These are phyloP conservation scores for Phytophthora macrochlamydospora DNA, from an alignment of 352 stramenopile species.

Conservation along the genomic window DNA sequence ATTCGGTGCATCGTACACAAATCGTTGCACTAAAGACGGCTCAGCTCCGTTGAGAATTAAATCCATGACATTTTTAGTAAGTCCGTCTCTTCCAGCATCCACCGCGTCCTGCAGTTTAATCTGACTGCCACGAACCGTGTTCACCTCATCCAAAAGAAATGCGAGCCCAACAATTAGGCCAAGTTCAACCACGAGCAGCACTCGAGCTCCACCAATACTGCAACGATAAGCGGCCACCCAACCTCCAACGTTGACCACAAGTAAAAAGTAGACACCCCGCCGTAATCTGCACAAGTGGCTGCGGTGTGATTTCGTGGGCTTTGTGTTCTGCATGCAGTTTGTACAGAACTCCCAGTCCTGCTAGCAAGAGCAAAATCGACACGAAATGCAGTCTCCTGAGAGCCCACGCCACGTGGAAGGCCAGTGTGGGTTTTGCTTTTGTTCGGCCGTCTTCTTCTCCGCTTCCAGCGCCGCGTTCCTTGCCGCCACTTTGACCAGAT, in stretches of 20 bases:
- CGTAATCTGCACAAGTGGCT: slow-evolving; percentile 4
- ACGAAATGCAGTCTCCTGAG: slow-evolving; percentile 33
- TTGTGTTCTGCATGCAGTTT: slow-evolving; percentile 3
- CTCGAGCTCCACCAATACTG: slow-evolving; percentile 22
- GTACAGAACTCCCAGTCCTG: slow-evolving; percentile 19
- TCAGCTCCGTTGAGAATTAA: slow-evolving; percentile 48
- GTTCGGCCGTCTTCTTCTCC: slow-evolving; percentile 6
- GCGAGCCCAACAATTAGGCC: slow-evolving; percentile 8
- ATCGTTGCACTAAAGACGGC: slow-evolving; percentile 54
- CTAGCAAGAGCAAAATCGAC: slow-evolving; percentile 24
- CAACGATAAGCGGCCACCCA: slow-evolving; percentile 21
- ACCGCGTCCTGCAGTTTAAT: slow-evolving; percentile 19
- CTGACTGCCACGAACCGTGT: slow-evolving; percentile 38
- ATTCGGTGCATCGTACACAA: slow-evolving; percentile 51
- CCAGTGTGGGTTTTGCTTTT: slow-evolving; percentile 24
- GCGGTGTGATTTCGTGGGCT: slow-evolving; percentile 1
- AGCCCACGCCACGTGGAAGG: slow-evolving; percentile 25
- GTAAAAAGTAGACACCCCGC: slow-evolving; percentile 2
- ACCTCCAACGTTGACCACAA: slow-evolving; percentile 26
- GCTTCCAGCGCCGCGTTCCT: slow-evolving; percentile 31
- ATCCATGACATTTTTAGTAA: slow-evolving; percentile 27
- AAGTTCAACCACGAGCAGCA: slow-evolving; percentile 19
- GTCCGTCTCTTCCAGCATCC: slow-evolving; percentile 5
- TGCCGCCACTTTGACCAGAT: slow-evolving; percentile 44
- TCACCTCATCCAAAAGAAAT: slow-evolving; percentile 40